Evolutionary conservation across 225 moss, liverwort and hornwort species (phyloP), one percentile per base, ranked within the genome.

Genomic region (Sphagnum contortum): DNA sequence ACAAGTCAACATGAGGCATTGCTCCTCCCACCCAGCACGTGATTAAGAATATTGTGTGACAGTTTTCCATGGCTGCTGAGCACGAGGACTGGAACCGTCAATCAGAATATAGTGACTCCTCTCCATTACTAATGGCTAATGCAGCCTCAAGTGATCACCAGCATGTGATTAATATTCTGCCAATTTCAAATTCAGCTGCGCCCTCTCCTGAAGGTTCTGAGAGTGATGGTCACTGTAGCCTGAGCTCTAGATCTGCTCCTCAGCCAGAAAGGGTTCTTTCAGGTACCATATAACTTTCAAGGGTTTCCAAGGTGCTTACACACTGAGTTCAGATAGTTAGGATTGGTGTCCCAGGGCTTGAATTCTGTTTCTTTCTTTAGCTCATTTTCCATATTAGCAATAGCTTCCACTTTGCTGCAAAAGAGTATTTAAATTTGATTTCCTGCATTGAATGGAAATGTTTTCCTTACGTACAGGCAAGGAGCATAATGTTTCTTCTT

Each of bases 121-220:
- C 68, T 68, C 84, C 84, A 49, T 70, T 84, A 77, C 84, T 84
- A 75, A 84, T 84, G 81, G 77, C 74, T 78, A 77, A 75, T 49
- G 66, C 72, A 69, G 54, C 73, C 57, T 54, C 68, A 56, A 66
- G 47, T 59, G 74, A 65, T n/a, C 70, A 74, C 66, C 80, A 84
- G 66, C 84, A 84, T 55, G 84, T 84, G 29, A 76, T 84, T 57
- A 78, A 70, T 9, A 78, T 84, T 66, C 71, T 72, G 62, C 77
- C 75, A 44, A 67, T 65, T 57, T 55, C 72, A 45, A 68, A 68
- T 54, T 44, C 72, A 48, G 49, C 65, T 47, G 8, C 68, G 14
- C 50, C 64, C 29, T 29, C 77, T 60, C 6, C 52, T 52, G 61
- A 74, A n/a, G 68, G 65, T 70, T 80, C 59, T 14, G 75, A 68